phyloP scores from a whole-genome alignment of 1,139 yeast species.

The Candida frijolesensis region DNA sequence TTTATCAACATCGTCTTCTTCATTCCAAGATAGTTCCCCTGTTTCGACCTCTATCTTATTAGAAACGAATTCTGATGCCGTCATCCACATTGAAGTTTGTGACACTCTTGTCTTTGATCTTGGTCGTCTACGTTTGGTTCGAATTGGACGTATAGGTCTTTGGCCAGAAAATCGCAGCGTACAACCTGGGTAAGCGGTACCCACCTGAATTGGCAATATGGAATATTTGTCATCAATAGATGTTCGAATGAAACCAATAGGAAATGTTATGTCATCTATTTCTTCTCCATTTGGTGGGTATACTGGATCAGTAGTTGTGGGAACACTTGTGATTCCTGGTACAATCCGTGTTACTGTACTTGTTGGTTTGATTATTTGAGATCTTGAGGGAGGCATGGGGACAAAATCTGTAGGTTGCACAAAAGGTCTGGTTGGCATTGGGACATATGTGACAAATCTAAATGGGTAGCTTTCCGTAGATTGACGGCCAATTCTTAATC shows the following conservation, averaged over 20 bases:
- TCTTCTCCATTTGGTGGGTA: constrained; percentile 2
- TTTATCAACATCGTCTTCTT: no score
- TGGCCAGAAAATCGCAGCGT: background rate
- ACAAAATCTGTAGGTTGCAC: background rate
- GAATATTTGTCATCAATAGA: background rate
- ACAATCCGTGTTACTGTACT: background rate
- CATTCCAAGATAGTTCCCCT: background rate
- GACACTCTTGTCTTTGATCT: background rate
- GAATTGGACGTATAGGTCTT: background rate
- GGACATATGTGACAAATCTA: background rate
- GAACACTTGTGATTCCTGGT: background rate
- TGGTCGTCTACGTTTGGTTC: background rate
- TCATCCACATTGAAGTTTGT: background rate
- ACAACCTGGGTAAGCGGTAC: background rate
- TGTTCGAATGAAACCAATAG: background rate
- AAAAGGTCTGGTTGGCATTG: background rate
- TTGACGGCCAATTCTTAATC: background rate
- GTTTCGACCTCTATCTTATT: background rate
- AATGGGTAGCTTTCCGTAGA: background rate
- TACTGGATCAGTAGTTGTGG: no score
- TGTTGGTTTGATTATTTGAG: background rate
- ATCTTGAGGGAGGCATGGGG: background rate
- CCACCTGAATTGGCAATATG: constrained; percentile 6
- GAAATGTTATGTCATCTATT: constrained; percentile 3
- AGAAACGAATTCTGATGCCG: background rate